These are phyloP conservation scores for Oropetium thomaeum DNA, from an alignment of 176 grass and related monocot species.

Conservation along the genomic window DNA sequence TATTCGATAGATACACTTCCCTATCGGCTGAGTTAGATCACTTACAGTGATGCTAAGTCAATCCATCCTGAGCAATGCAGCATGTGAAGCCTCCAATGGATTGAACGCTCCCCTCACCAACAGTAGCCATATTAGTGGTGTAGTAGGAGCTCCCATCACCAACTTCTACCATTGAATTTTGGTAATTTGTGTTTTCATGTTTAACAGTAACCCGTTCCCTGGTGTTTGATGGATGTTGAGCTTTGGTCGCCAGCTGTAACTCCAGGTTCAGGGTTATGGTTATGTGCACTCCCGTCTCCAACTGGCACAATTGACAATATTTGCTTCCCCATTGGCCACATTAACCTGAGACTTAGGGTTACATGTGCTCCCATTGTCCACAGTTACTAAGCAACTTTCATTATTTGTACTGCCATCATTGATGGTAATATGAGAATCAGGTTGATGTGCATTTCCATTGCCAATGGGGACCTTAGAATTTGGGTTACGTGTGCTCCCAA, in stretches of 20 bases:
- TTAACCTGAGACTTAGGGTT: background rate
- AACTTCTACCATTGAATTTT: background rate
- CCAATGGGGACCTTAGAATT: background rate
- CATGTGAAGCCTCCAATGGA: background rate
- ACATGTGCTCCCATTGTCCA: background rate
- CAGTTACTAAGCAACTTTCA: background rate
- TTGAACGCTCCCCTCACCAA: background rate
- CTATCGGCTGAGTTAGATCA: background rate
- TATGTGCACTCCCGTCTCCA: background rate
- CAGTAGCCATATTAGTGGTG: background rate
- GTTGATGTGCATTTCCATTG: background rate
- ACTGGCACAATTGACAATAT: background rate
- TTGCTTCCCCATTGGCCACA: background rate
- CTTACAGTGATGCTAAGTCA: conserved; percentile 3
- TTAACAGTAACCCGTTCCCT: background rate
- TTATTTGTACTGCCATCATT: background rate
- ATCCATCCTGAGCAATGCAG: background rate
- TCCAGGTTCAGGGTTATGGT: background rate
- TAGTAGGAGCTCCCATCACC: background rate
- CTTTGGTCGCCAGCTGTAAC: background rate
- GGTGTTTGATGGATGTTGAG: background rate
- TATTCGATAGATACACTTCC: too few relatives aligned
- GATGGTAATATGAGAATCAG: background rate
- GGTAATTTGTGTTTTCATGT: background rate
- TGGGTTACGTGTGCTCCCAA: background rate